These are phyloP conservation scores for Gamsiella multidivaricata DNA, from an alignment of 192 early-diverging fungal genomes.

Conservation along the genomic window DNA sequence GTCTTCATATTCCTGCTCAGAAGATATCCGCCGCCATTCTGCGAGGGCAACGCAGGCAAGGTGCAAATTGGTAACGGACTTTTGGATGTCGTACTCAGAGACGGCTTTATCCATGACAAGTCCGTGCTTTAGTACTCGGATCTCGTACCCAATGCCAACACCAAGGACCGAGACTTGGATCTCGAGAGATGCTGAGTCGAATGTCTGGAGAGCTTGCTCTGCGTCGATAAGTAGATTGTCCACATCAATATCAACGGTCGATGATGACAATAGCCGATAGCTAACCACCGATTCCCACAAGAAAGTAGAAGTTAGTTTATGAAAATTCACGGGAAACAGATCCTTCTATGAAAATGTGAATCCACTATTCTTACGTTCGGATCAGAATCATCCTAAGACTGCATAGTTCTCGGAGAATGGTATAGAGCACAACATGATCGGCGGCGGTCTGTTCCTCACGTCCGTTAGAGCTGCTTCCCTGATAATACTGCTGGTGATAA, in stretches of 20 bases:
- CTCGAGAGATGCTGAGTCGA: slow-evolving; percentile 1
- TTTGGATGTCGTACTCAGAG: slow-evolving; percentile 59
- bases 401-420: slow-evolving; percentile 45
- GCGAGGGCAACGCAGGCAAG: slow-evolving; percentile 38
- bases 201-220: slow-evolving; percentile 13
- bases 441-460: slow-evolving; percentile 21
- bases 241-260: slow-evolving; percentile 35
- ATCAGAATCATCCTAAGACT: slow-evolving; percentile 34
- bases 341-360: too few species aligned
- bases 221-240: slow-evolving; percentile 39
- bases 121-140: slow-evolving; percentile 42
- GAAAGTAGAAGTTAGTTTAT: slow-evolving; percentile 2
- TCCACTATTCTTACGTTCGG: too few species aligned
- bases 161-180: slow-evolving; percentile 52
- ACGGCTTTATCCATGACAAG: slow-evolving; percentile 50
- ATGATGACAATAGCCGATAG: slow-evolving; percentile 54
- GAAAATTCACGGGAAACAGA: too few species aligned
- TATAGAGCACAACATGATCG: slow-evolving; percentile 46
- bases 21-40: slow-evolving; percentile 55
- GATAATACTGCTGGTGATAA: background rate
- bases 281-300: slow-evolving; percentile 12
- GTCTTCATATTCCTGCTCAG: slow-evolving; percentile 61
- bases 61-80: slow-evolving; percentile 56
- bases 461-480: slow-evolving; percentile 5
- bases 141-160: slow-evolving; percentile 51